A percentile compares a stretch with the other conserved stretches of the same genome.
These are phyloP conservation scores for Lactifluus echinatus DNA, from an alignment of 768 basidiomycete species.

Conservation along the genomic window DNA sequence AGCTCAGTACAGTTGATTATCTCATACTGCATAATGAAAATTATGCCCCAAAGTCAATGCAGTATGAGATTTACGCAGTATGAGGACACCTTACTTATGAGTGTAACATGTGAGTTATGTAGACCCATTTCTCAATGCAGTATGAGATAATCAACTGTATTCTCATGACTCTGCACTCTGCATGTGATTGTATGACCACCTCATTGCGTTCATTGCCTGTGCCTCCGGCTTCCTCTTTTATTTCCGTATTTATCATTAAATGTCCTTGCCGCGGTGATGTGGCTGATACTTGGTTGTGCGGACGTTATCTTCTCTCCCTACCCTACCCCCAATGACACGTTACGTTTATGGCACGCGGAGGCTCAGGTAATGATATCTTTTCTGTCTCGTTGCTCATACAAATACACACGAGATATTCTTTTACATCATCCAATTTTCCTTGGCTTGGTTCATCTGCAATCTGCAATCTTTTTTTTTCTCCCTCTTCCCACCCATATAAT, in stretches of 20 bases:
- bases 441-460: not conserved
- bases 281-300: constrained; percentile 12
- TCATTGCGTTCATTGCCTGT: not conserved
- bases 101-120: no score
- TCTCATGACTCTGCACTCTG: constrained; percentile 10
- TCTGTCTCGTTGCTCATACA: not conserved
- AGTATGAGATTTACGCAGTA: no score
- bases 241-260: constrained; percentile 17
- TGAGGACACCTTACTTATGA: no score
- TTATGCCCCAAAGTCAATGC: no score
- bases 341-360: not conserved
- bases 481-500: constrained; percentile 3
- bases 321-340: not conserved
- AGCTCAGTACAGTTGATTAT: no score
- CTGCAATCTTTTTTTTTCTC: no score
- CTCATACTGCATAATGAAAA: no score
- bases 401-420: not conserved
- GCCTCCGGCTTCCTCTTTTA: not conserved
- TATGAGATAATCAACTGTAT: no score
- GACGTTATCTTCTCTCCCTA: not conserved
- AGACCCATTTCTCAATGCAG: no score
- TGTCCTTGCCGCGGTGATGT: constrained; percentile 6
- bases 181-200: constrained; percentile 17
- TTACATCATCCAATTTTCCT: not conserved
- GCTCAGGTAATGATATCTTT: not conserved